Base-by-base conservation (phyloP, 495 filamentous ascomycete species). In the Penicillium manginii region DNA sequence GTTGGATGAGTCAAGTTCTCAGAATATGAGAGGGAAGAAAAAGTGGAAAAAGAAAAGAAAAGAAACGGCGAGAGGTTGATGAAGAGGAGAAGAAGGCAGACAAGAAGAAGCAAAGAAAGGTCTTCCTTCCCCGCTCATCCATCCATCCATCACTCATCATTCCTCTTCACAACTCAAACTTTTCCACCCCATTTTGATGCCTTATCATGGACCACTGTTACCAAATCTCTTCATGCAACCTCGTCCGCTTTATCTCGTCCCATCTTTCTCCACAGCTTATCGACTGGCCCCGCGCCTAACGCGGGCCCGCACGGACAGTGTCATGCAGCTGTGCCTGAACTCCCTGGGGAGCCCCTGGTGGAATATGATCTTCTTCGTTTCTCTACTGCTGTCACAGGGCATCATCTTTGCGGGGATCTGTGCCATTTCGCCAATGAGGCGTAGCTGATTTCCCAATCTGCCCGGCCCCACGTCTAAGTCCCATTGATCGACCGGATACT, bases 181-280 rank as follows among this genome's bases (percentile, higher is more conserved):
- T 32, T 17, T 23, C 33, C 14, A 18, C 9, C 7, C 35, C 22
- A 22, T 39, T 32, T 52, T 39, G 17, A 35, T 23, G 29, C 29
- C 21, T 42, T 59, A 59, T 59, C 57, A 31, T 31, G 32, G 4
- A 1, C 35, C 21, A 19, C 5, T 4, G 23, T 64, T 60, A 63
- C 62, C 56, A 47, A 67, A 64, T 67, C 52, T 50, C 43, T 60
- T 64, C 58, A 55, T 50, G 48, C 50, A 64, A 61, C 54, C 42
- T 33, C n/a, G 11, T 26, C 21, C 21, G 18, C 55, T 59, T 56
- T 60, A 54, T 57, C 47, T 63, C 29, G 37, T 22, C 43, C 17
- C 14, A 14, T 52, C 43, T 18, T 37, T 45, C 48, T 31, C 63
- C 54, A 39, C 33, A 40, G 56, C 56, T 60, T 57, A 62, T 55